Conservation (phyloP, 306 rosid species). For the Glycyrrhiza uralensis region DNA sequence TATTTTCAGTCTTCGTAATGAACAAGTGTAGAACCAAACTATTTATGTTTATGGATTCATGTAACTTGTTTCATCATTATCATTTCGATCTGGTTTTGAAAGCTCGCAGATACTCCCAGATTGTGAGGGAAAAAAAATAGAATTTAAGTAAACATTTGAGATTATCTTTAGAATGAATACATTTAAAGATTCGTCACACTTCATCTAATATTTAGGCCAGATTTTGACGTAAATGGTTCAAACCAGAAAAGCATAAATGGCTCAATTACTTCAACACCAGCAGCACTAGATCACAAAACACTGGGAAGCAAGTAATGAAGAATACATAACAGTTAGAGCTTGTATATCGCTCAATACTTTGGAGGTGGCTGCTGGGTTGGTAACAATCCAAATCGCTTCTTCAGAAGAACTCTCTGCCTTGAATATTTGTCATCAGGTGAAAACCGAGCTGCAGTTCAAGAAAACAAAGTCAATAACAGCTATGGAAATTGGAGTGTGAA, state of each 20-base stretch:
- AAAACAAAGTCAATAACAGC: slow-evolving; percentile 16
- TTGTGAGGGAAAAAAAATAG: neutral
- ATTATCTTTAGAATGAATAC: neutral
- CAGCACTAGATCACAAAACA: slow-evolving; percentile 10
- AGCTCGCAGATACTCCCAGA: too few relatives aligned
- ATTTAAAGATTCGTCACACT: neutral
- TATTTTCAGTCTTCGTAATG: neutral
- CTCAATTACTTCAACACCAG: neutral
- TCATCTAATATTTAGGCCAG: neutral
- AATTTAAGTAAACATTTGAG: neutral
- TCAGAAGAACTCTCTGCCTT: slow-evolving; percentile 74
- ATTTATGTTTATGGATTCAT: too few relatives aligned
- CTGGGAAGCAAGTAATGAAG: neutral
- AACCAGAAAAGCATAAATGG: neutral
- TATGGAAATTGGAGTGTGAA: neutral
- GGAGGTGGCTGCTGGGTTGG: slow-evolving; percentile 81
- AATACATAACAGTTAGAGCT: neutral
- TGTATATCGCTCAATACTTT: slow-evolving; percentile 49
- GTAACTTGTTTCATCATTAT: too few relatives aligned
- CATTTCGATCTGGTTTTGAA: too few relatives aligned
- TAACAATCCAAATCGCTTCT: slow-evolving; percentile 88
- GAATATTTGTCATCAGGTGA: slow-evolving; percentile 88
- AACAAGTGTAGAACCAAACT: neutral
- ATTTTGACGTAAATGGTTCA: neutral
- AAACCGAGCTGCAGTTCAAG: slow-evolving; percentile 70